Evolutionary conservation across 2,329 filamentous ascomycete genomes (phyloP).

Genomic region (Bipolaris sorokiniana): DNA sequence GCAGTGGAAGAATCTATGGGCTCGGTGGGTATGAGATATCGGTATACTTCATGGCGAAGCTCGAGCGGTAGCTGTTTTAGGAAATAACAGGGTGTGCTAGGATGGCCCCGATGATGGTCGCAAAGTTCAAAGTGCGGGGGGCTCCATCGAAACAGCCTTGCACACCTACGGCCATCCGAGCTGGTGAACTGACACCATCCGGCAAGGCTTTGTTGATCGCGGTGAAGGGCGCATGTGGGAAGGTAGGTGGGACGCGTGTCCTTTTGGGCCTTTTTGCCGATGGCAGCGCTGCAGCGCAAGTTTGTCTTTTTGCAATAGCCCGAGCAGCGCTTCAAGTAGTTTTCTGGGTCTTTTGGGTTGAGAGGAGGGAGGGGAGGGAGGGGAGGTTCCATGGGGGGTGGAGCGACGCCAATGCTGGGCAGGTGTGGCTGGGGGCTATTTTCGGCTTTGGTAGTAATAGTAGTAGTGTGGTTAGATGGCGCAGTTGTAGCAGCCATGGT

Average conservation of each 20-base stretch:
- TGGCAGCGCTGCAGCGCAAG: constrained; percentile 26
- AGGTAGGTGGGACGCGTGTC: constrained; percentile 35
- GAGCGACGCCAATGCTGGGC: not conserved
- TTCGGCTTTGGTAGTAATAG: constrained; percentile 14
- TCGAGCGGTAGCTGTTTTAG: constrained; percentile 41
- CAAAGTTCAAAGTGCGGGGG: constrained; percentile 41
- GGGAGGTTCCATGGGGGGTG: constrained; percentile 9
- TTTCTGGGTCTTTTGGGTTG: constrained; percentile 37
- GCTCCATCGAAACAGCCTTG: constrained; percentile 35
- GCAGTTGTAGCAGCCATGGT: constrained; percentile 3
- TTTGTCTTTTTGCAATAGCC: constrained; percentile 38
- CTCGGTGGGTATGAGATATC: constrained; percentile 37
- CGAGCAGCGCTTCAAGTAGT: constrained; percentile 36
- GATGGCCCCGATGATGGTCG: constrained; percentile 32
- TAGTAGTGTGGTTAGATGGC: not conserved
- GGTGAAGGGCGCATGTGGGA: constrained; percentile 39
- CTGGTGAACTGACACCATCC: constrained; percentile 36
- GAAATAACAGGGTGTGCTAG: constrained; percentile 40
- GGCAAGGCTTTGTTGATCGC: constrained; percentile 35
- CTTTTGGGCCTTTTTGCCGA: constrained; percentile 31
- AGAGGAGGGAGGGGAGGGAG: constrained; percentile 13
- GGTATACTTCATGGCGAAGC: constrained; percentile 39
- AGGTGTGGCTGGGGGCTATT: constrained; percentile 15
- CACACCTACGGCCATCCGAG: constrained; percentile 30
- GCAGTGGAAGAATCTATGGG: constrained; percentile 35